These are phyloP conservation scores for Cercospora janseana DNA, from an alignment of 2,329 filamentous ascomycete genomes.

Conservation along the genomic window DNA sequence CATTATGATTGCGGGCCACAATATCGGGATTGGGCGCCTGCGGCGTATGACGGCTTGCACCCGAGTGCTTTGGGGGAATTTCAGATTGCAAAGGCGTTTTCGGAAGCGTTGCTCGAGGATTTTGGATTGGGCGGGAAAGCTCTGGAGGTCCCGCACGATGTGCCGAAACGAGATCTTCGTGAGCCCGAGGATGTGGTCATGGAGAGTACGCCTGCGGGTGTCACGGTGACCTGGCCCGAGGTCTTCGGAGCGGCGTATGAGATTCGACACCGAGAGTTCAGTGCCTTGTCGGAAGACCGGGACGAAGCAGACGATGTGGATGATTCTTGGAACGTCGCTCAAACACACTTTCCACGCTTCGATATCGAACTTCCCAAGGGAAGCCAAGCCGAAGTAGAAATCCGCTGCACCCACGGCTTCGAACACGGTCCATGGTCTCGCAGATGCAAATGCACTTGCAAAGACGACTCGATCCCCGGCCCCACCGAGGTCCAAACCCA, in stretches of 20 bases:
- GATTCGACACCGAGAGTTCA: conserved; percentile 17
- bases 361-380: conserved; percentile 13
- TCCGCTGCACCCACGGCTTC: conserved; percentile 18
- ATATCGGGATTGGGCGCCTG: conserved; percentile 12
- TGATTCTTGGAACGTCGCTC: not conserved
- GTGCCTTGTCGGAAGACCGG: not conserved
- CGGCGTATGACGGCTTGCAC: conserved; percentile 28
- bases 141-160: conserved; percentile 9
- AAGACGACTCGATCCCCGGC: not conserved
- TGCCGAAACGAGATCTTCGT: conserved; percentile 15
- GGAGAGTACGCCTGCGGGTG: conserved; percentile 17
- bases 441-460: not conserved
- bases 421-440: conserved; percentile 19
- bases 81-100: conserved; percentile 46
- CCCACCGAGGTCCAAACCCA: conserved; percentile 8
- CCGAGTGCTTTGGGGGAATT: conserved; percentile 45
- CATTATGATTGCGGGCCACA: conserved; percentile 23
- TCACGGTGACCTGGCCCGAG: conserved; percentile 20
- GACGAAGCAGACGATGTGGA: not conserved
- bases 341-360: conserved; percentile 7
- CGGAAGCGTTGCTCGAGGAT: conserved; percentile 18
- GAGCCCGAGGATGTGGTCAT: conserved; percentile 10
- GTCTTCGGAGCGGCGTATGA: conserved; percentile 26
- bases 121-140: conserved; percentile 12
- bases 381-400: conserved; percentile 17